phyloP scores from a whole-genome alignment of 2,329 filamentous ascomycete genomes.

The Pseudofabraea citricarpa region DNA sequence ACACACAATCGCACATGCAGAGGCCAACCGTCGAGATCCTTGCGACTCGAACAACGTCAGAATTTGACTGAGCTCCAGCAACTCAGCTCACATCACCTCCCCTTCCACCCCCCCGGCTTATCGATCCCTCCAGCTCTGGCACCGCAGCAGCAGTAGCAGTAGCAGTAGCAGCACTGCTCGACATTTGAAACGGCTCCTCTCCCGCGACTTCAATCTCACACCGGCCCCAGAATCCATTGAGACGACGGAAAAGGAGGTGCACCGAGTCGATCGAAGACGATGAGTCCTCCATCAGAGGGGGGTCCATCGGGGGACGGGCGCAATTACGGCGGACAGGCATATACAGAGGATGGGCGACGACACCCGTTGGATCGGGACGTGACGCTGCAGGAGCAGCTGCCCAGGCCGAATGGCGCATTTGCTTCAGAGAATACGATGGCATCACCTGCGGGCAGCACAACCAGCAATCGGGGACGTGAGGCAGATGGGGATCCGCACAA shows the following conservation, averaged over 20 bases:
- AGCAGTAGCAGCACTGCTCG: too few species aligned
- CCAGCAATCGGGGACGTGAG: slow-evolving; percentile 21
- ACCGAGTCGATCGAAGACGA: slow-evolving; percentile 11
- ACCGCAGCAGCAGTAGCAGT: too few species aligned
- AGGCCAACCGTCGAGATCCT: slow-evolving; percentile 19
- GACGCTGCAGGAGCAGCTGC: slow-evolving; percentile 11
- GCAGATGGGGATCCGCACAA: slow-evolving; percentile 11
- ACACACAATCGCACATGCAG: slow-evolving; percentile 23
- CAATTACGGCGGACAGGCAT: slow-evolving; percentile 15
- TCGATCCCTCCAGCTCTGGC: too few species aligned
- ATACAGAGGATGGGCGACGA: slow-evolving; percentile 13
- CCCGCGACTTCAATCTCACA: neutral
- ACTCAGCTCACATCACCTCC: slow-evolving; percentile 6
- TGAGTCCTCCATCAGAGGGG: slow-evolving; percentile 32
- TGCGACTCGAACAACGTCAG: slow-evolving; percentile 23
- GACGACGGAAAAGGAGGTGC: slow-evolving; percentile 11
- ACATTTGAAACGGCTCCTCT: too few species aligned
- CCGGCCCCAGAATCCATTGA: neutral
- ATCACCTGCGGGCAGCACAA: slow-evolving; percentile 18
- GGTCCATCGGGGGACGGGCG: slow-evolving; percentile 25
- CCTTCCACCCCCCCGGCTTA: slow-evolving; percentile 4
- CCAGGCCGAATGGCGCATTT: slow-evolving; percentile 22
- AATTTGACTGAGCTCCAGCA: slow-evolving; percentile 8
- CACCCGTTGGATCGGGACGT: slow-evolving; percentile 20
- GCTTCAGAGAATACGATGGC: slow-evolving; percentile 19